These are phyloP conservation scores for Paraphoma chrysanthemicola DNA, from an alignment of 2,329 filamentous ascomycete species.

Conservation along the genomic window DNA sequence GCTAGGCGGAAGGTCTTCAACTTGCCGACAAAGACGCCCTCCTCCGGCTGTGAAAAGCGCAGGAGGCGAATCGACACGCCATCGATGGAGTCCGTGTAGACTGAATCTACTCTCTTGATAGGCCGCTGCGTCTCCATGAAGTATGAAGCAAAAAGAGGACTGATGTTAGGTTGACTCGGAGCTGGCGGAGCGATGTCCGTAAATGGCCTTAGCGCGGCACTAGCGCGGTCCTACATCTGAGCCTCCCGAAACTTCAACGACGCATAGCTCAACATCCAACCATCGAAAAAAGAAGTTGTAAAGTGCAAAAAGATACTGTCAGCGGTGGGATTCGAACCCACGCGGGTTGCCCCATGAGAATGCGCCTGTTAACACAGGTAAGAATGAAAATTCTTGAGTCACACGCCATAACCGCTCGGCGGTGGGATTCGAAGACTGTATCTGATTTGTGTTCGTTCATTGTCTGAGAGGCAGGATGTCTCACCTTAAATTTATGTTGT, in stretches of 20 bases:
- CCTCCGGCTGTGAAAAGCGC: constrained; percentile 16
- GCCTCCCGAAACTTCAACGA: background rate
- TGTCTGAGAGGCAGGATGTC: no score
- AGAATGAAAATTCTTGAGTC: constrained; percentile 6
- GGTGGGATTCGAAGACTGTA: no score
- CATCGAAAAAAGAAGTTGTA: background rate
- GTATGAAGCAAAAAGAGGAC: background rate
- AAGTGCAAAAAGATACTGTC: constrained; percentile 4
- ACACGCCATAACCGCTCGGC: constrained; percentile 8
- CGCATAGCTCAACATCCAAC: background rate
- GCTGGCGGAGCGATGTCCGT: background rate
- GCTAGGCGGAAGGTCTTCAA: constrained; percentile 30
- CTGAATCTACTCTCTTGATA: constrained; percentile 6
- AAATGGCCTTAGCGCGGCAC: background rate
- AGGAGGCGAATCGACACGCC: constrained; percentile 31
- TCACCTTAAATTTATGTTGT: no score
- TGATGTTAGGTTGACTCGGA: background rate
- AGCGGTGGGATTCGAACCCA: constrained; percentile 11
- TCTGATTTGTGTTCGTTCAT: no score
- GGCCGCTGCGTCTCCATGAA: constrained; percentile 5
- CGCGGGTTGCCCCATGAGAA: constrained; percentile 13
- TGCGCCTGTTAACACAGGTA: constrained; percentile 1
- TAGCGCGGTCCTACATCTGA: background rate
- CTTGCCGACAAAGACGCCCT: constrained; percentile 24
- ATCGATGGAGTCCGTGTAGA: constrained; percentile 16